Base-by-base conservation (phyloP, 2,329 filamentous ascomycete species). In the Alternaria solani region DNA sequence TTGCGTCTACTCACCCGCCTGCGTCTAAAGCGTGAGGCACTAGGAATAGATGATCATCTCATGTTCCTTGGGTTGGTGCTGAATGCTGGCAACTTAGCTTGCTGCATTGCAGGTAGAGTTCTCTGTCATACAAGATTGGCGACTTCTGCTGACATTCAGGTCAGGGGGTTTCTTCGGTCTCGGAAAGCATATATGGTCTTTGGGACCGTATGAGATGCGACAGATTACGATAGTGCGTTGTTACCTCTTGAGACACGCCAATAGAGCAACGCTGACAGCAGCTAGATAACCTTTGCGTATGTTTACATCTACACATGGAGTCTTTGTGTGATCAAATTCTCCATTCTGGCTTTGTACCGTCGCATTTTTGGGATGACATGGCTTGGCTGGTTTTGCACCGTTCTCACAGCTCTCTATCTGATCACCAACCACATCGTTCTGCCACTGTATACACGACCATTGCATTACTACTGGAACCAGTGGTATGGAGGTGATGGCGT, bases 251-350 rank as follows among this genome's bases (percentile, higher is more conserved):
- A 20, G n/a, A 1, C n/a, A 4, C 2, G 9, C 16, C 2, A 8
- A 11, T 25, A 25, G 7, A 8, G n/a, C 7, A 12, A 8, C 36
- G 23, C 55, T 49, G 18, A 43, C n/a, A 0, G 18, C n/a, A 18
- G 30, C 3, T n/a, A 72, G 70, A 73, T 71, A 28, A 71, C 69
- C 0, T 73, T 71, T 18, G 66, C 62, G 2, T 73, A 70, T 38
- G 67, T 71, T 4, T 71, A 66, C 57, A 69, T 73, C 41, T 71
- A 73, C 42, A 63, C 68, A 3, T 73, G 69, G 67, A 70, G 69
- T 39, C 62, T 73, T 0, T 70, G 64, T 39, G 57, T 71, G 7
- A 73, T 73, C 55, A 73, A 73, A 41, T 67, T 66, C 47, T 71
- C 69, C 0, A 71, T 73, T n/a, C 59, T 73, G 12, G 66, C 68